These are phyloP conservation scores for Ambispora gerdemannii DNA, from an alignment of 192 early-diverging fungal species.

Conservation along the genomic window DNA sequence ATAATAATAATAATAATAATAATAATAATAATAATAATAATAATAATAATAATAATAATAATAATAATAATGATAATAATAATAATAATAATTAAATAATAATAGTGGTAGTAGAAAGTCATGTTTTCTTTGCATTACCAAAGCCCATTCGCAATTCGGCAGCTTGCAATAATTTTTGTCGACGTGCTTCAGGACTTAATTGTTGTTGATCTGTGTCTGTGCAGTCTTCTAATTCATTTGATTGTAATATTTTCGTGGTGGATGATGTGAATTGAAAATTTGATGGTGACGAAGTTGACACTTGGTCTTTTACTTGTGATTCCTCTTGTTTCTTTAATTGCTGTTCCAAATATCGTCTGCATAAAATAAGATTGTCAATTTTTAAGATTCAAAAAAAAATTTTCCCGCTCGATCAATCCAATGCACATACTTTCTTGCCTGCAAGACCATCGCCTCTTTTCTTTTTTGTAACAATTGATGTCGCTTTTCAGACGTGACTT, in stretches of 20 bases:
- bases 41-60: no score
- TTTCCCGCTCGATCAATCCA: no score
- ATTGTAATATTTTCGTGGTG: not conserved
- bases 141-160: not conserved
- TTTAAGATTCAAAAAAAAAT: not conserved
- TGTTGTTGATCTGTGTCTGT: not conserved
- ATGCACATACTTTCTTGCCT: slow-evolving; percentile 66
- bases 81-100: no score
- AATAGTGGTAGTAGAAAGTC: no score
- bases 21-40: no score
- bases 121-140: not conserved
- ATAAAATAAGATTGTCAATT: not conserved
- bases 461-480: slow-evolving; percentile 60
- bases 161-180: not conserved
- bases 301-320: not conserved
- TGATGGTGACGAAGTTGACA: not conserved
- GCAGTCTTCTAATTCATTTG: not conserved
- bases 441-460: slow-evolving; percentile 68
- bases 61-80: no score
- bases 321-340: not conserved
- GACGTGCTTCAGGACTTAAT: not conserved
- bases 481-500: slow-evolving; percentile 51
- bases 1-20: no score
- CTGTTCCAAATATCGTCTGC: slow-evolving; percentile 1
- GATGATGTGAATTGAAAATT: not conserved